phyloP scores from a whole-genome alignment of 345 rosid species.

The Bruguiera sexangula region DNA sequence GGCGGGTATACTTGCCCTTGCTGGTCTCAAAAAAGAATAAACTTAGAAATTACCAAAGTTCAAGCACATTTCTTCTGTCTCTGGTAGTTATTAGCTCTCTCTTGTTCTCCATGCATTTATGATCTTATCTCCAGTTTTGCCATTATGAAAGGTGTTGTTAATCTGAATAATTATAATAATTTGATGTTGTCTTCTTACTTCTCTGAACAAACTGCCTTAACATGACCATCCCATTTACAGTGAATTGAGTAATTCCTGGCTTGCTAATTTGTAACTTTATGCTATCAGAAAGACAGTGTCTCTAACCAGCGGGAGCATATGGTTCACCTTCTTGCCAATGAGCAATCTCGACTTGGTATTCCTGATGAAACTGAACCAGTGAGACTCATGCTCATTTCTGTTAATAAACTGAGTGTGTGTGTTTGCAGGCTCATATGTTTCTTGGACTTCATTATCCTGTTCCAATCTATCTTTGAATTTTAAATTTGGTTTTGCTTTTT shows the following conservation, averaged over 20 bases:
- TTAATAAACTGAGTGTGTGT: neutral
- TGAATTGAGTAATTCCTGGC: neutral
- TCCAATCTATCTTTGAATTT: neutral
- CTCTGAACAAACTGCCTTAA: no score
- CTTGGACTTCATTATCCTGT: neutral
- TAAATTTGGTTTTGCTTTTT: neutral
- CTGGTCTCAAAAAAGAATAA: no score
- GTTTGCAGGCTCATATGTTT: neutral
- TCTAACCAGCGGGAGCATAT: slow-evolving; percentile 94
- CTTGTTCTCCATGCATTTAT: no score
- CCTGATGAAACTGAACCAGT: slow-evolving; percentile 75
- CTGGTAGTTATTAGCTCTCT: no score
- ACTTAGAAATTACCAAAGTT: no score
- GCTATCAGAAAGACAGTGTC: slow-evolving; percentile 78
- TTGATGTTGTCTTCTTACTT: no score
- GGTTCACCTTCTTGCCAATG: slow-evolving; percentile 87
- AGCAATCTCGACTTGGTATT: slow-evolving; percentile 76
- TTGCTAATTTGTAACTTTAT: slow-evolving; percentile 13
- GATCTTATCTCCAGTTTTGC: no score
- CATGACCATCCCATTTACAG: no score
- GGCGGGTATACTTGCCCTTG: no score
- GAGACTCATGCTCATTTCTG: slow-evolving; percentile 26
- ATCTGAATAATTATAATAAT: no score
- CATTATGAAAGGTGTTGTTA: no score
- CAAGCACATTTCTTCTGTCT: no score